These are phyloP conservation scores for Adiantum capillusveneris DNA, from an alignment of 75 land plant species.

Conservation along the genomic window DNA sequence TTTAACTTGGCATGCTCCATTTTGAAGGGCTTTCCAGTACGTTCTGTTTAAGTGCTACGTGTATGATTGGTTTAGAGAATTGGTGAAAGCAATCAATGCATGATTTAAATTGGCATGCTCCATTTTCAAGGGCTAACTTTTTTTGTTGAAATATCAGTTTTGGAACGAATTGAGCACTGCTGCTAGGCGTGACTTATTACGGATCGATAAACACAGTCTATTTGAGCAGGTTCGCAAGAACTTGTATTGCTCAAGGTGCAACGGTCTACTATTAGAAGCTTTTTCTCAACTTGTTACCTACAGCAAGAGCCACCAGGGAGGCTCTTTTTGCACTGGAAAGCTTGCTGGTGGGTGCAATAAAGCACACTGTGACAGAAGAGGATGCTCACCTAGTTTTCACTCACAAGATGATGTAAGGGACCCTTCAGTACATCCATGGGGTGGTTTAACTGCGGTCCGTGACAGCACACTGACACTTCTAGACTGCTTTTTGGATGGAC, in stretches of 20 bases:
- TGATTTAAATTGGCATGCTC: not conserved
- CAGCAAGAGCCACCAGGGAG: conserved; percentile 80
- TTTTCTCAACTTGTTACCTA: conserved; percentile 87
- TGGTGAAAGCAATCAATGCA: not conserved
- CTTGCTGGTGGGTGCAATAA: conserved; percentile 11
- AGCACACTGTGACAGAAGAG: conserved; percentile 25
- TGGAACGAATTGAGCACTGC: conserved; percentile 76
- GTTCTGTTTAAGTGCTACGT: not conserved
- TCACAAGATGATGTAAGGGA: conserved; percentile 65
- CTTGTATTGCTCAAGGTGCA: conserved; percentile 95
- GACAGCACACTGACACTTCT: conserved; percentile 81
- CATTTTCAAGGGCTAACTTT: not conserved
- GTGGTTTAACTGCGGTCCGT: conserved; percentile 78
- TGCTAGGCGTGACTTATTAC: conserved; percentile 68
- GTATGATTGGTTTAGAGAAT: not conserved
- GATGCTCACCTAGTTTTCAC: conserved; percentile 10
- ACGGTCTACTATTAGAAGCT: conserved; percentile 88
- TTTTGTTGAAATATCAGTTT: conserved; percentile 38
- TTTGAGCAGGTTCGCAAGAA: conserved; percentile 98
- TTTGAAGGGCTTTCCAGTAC: not conserved
- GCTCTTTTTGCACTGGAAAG: conserved; percentile 18
- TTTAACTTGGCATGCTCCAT: not conserved
- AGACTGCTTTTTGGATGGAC: conserved; percentile 74
- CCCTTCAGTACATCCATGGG: conserved; percentile 98
- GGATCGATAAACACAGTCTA: conserved; percentile 88